Conservation (phyloP, 2,329 filamentous ascomycete species). For the Penicillium sclerotiorum region DNA sequence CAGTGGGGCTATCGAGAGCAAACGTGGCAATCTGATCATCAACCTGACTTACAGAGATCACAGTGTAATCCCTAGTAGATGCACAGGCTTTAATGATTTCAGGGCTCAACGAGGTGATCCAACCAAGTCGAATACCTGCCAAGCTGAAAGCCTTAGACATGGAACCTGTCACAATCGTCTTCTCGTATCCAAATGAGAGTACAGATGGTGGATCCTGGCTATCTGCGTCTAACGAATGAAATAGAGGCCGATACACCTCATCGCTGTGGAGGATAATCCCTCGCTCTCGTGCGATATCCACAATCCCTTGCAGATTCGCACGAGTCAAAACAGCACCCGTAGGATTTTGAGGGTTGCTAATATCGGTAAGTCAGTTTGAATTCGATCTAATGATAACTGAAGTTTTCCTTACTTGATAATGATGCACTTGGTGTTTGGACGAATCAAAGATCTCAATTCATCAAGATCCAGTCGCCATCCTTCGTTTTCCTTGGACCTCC, state of each 20-base stretch:
- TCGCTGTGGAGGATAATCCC: slow-evolving; percentile 71
- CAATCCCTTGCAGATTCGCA: slow-evolving; percentile 61
- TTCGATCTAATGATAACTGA: no score
- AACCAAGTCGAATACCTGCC: slow-evolving; percentile 79
- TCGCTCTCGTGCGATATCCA: slow-evolving; percentile 64
- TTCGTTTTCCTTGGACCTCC: slow-evolving; percentile 68
- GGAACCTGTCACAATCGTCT: slow-evolving; percentile 73
- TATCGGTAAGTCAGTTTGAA: no score
- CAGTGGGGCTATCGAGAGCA: slow-evolving; percentile 65
- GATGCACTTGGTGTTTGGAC: slow-evolving; percentile 56
- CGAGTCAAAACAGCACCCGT: slow-evolving; percentile 68
- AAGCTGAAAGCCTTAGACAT: slow-evolving; percentile 85
- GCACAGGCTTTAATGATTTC: slow-evolving; percentile 66
- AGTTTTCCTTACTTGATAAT: slow-evolving; percentile 58
- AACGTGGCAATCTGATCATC: slow-evolving; percentile 78
- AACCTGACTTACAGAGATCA: slow-evolving; percentile 80
- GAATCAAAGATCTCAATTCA: slow-evolving; percentile 66
- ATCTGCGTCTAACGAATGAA: slow-evolving; percentile 65
- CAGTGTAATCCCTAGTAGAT: slow-evolving; percentile 75
- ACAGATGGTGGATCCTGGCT: slow-evolving; percentile 66
- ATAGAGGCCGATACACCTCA: slow-evolving; percentile 83
- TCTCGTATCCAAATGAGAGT: slow-evolving; percentile 71
- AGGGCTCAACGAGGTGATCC: slow-evolving; percentile 70
- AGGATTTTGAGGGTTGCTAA: slow-evolving; percentile 73
- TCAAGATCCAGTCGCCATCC: slow-evolving; percentile 68